These are phyloP conservation scores for Saxispiralis lemnorum DNA, from an alignment of 495 filamentous ascomycete genomes.

Conservation along the genomic window DNA sequence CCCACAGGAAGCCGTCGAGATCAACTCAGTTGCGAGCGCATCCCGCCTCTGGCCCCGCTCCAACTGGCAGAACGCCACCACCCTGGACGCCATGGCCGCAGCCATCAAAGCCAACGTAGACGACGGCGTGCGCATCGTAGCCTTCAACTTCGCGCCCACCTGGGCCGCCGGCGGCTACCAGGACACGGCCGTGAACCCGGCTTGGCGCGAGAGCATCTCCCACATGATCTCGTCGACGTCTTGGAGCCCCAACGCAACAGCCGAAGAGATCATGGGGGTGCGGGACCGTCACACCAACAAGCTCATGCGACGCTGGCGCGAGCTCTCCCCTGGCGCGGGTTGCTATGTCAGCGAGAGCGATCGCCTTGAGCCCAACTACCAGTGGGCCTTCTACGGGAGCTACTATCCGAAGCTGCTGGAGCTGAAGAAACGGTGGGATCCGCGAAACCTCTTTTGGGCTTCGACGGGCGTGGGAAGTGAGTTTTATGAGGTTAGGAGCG, in stretches of 20 bases:
- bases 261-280: neutral
- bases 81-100: neutral
- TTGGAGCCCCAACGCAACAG: neutral
- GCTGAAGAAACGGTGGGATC: conserved; percentile 17
- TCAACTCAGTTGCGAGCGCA: neutral
- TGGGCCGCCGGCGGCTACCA: neutral
- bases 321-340: conserved; percentile 19
- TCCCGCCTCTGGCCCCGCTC: neutral
- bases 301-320: conserved; percentile 3
- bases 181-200: conserved; percentile 1
- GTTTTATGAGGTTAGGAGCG: neutral
- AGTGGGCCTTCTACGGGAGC: conserved; percentile 12
- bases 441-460: conserved; percentile 9
- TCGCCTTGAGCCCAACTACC: conserved; percentile 10
- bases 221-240: neutral
- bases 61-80: neutral
- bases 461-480: conserved; percentile 13
- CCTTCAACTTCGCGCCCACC: neutral
- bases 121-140: neutral
- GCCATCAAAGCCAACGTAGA: neutral
- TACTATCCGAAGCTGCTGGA: conserved; percentile 9
- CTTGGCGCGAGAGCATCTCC: neutral
- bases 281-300: conserved; percentile 2
- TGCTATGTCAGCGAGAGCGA: conserved; percentile 37
- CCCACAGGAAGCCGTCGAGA: neutral